These are phyloP conservation scores for Aegle marmelos DNA, from an alignment of 345 rosid genomes.

Conservation along the genomic window DNA sequence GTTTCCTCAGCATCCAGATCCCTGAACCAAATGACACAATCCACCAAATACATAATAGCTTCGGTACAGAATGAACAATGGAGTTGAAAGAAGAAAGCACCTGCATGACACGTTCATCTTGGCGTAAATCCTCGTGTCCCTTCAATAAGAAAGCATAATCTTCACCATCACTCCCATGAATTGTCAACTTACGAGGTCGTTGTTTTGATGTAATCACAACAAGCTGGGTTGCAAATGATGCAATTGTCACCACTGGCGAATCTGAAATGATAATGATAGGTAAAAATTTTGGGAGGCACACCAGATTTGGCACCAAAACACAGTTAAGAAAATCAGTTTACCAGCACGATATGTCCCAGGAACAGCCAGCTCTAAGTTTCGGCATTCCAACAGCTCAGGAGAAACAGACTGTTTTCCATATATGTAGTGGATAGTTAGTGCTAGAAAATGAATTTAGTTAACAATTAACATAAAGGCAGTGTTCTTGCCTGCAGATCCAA, in stretches of 20 bases:
- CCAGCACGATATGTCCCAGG: slow-evolving; percentile 97
- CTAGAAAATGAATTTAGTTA: background rate
- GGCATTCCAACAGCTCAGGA: slow-evolving; percentile 87
- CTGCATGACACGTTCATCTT: slow-evolving; percentile 99
- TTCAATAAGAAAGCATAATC: slow-evolving; percentile 89
- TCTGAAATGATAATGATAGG: slow-evolving; percentile 36
- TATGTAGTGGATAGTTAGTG: slow-evolving; percentile 14
- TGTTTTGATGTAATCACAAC: slow-evolving; percentile 90
- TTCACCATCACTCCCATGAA: slow-evolving; percentile 92
- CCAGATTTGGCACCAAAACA: slow-evolving; percentile 2
- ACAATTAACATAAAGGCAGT: slow-evolving; percentile 11
- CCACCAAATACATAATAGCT: slow-evolving; percentile 7
- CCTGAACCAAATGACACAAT: background rate
- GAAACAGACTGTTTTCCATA: slow-evolving; percentile 72
- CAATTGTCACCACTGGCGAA: slow-evolving; percentile 81
- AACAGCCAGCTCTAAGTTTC: slow-evolving; percentile 92
- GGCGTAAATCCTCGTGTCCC: slow-evolving; percentile 99
- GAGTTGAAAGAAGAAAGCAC: slow-evolving; percentile 32
- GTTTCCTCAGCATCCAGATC: background rate
- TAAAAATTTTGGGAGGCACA: background rate
- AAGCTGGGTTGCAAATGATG: slow-evolving; percentile 91
- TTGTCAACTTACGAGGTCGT: slow-evolving; percentile 93
- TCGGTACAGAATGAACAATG: slow-evolving; percentile 9
- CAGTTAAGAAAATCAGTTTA: slow-evolving; percentile 21
- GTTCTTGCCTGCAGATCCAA: slow-evolving; percentile 83